Evolutionary conservation across 164 flowering plant genomes (phyloP).

Genomic region (Sextonia rubra): DNA sequence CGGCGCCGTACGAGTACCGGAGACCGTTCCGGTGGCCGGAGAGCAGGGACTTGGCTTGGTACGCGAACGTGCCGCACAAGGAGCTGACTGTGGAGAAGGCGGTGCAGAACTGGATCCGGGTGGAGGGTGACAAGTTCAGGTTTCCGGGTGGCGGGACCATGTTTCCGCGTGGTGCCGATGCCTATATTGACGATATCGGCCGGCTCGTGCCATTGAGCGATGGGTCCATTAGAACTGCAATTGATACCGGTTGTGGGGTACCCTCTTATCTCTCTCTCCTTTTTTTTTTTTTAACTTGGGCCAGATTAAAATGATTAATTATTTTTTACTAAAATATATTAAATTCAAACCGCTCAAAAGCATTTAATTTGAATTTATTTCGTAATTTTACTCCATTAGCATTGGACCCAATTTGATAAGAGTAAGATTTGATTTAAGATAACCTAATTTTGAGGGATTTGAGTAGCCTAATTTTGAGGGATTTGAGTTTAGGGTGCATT

Average conservation of each 20-base stretch:
- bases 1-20: slow-evolving; percentile 77
- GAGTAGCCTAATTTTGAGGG: too few relatives aligned
- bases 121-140: slow-evolving; percentile 60
- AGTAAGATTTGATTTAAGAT: too few relatives aligned
- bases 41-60: slow-evolving; percentile 81
- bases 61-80: slow-evolving; percentile 81
- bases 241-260: slow-evolving; percentile 99
- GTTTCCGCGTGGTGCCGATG: slow-evolving; percentile 89
- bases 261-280: neutral
- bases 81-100: slow-evolving; percentile 84
- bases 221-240: slow-evolving; percentile 86
- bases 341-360: too few relatives aligned
- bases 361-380: too few relatives aligned
- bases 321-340: too few relatives aligned
- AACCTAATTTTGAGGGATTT: too few relatives aligned
- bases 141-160: slow-evolving; percentile 99
- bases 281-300: neutral
- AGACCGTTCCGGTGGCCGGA: slow-evolving; percentile 80
- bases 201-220: slow-evolving; percentile 60
- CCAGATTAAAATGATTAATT: neutral
- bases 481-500: too few relatives aligned
- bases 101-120: slow-evolving; percentile 84
- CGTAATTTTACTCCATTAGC: too few relatives aligned
- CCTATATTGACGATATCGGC: slow-evolving; percentile 81
- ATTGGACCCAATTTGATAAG: too few relatives aligned